A percentile compares a stretch with the other conserved stretches of the same genome.
These are phyloP conservation scores for Microglena sp. DNA, from an alignment of 139 green algal species.

Conservation along the genomic window DNA sequence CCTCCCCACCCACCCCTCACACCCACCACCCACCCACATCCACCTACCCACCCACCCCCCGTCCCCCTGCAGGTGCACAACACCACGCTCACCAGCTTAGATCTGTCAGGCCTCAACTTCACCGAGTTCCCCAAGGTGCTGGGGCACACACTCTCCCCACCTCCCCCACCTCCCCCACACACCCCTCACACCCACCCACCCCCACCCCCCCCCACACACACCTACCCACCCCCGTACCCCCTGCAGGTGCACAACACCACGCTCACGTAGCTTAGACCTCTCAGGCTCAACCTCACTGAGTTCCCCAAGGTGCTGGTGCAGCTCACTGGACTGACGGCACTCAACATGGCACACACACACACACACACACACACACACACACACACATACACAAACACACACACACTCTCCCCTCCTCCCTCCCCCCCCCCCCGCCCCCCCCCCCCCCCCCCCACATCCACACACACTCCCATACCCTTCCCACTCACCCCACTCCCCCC, in stretches of 20 bases:
- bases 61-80: not conserved
- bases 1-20: not conserved
- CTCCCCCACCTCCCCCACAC: not conserved
- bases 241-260: slow-evolving; percentile 31
- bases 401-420: no score
- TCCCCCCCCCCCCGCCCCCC: no score
- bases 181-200: not conserved
- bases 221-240: not conserved
- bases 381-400: no score
- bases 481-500: no score
- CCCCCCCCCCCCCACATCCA: no score
- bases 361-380: slow-evolving; percentile 6
- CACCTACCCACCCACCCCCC: not conserved
- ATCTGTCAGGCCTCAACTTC: not conserved
- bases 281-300: slow-evolving; percentile 6
- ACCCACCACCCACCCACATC: not conserved
- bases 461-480: no score
- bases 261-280: slow-evolving; percentile 22
- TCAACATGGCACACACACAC: slow-evolving; percentile 27
- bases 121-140: not conserved
- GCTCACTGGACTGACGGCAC: slow-evolving; percentile 27
- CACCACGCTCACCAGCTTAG: not conserved
- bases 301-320: slow-evolving; percentile 14
- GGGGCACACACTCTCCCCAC: not conserved
- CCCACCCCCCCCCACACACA: not conserved